Evolutionary conservation across 768 basidiomycete genomes (phyloP), one percentile per base, ranked within the genome.

Genomic region (Cyclocybe cylindracea): DNA sequence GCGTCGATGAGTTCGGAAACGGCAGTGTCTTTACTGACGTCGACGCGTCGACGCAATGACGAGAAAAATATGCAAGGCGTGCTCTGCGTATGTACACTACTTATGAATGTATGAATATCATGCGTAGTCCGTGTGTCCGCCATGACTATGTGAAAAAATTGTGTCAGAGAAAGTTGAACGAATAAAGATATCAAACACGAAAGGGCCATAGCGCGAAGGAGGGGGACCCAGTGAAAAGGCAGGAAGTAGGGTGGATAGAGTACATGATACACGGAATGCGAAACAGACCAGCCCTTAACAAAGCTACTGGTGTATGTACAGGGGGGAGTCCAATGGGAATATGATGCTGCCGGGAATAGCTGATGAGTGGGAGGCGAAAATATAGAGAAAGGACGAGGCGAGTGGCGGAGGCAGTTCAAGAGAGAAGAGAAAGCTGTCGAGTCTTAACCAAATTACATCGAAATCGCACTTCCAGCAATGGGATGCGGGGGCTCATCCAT

Each of bases 381-480:
- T 9, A n/a, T 35, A 37, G 16, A 35, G n/a, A 35, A 37, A 13
- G 33, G 16, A 38, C 24, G 18, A 19, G 14, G 19, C 45, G 14
- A 46, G 36, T 46, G 5, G 18, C 16, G 16, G 7, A 14, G 45
- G 24, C 16, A 5, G 24, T 19, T 18, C 39, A n/a, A n/a, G 39
- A 16, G 10, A 10, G 39, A 32, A 14, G n/a, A 19, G 10, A 33
- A 44, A 32, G 10, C 10, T 40, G 24, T 24, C 24, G 24, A 5
- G 5, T 7, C 39, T 19, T 13, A 3, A 4, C 2, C 37, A 11
- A 34, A 10, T 44, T 50, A 58, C 43, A 54, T 31, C 31, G 38
- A 43, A 54, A 61, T 59, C 19, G 55, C 53, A 49, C 53, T 61
- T 7, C 60, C 59, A 18, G 51, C 51, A 8, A 48, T 50, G 19